These are phyloP conservation scores for Zymoseptoria crescenta DNA, from an alignment of 2,329 filamentous ascomycete species.

Conservation along the genomic window DNA sequence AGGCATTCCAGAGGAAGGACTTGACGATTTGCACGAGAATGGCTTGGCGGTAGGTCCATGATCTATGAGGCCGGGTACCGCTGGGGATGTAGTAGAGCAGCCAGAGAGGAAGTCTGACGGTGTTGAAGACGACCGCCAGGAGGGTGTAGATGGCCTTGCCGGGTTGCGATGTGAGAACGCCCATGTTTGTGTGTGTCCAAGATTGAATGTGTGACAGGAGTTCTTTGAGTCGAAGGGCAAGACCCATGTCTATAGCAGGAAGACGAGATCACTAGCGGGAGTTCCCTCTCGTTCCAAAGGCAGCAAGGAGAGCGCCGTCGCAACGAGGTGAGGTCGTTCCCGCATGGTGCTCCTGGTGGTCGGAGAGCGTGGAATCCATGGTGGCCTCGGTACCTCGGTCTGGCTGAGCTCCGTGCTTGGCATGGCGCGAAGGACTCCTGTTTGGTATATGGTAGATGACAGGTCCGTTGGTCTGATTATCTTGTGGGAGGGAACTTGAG, in stretches of 20 bases:
- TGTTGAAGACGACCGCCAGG: conserved; percentile 28
- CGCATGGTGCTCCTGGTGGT: not conserved
- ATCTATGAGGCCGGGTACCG: conserved; percentile 32
- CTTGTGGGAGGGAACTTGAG: not conserved
- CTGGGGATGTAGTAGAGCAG: conserved; percentile 31
- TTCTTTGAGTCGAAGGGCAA: not conserved
- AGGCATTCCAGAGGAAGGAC: conserved; percentile 28
- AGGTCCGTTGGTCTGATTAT: not conserved
- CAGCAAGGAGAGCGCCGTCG: not conserved
- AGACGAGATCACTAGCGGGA: not conserved
- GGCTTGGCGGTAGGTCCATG: conserved; percentile 35
- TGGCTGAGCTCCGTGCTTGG: not conserved
- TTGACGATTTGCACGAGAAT: conserved; percentile 30
- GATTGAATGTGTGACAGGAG: not conserved
- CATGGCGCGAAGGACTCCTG: not conserved
- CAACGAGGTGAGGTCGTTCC: not conserved
- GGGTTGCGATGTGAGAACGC: conserved; percentile 29
- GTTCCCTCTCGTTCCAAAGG: not conserved
- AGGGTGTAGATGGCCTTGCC: conserved; percentile 35
- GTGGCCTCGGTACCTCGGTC: not conserved
- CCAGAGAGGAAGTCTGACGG: conserved; percentile 34
- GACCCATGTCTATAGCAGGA: not conserved
- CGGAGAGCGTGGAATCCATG: not conserved
- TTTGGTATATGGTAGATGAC: not conserved
- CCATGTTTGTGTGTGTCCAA: conserved; percentile 7